Conservation (phyloP, 331 rosid species). For the Quercus lobata region DNA sequence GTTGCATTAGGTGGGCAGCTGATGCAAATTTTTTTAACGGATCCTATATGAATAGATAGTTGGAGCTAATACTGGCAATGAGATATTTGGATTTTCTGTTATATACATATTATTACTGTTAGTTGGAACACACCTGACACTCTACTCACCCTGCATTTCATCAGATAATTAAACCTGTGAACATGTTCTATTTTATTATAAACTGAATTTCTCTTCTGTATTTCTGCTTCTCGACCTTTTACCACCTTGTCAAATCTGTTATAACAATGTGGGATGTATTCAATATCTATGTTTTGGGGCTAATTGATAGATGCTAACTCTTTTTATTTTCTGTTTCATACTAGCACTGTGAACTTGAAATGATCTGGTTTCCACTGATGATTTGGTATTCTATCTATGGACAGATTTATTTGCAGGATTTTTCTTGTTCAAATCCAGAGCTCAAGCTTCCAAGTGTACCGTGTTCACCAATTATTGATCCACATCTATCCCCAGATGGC, state of each 20-base stretch:
- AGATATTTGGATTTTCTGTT: neutral
- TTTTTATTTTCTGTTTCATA: neutral
- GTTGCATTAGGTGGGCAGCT: too few relatives aligned
- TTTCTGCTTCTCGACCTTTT: neutral
- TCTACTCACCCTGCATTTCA: neutral
- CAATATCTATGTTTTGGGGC: neutral
- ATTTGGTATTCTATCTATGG: constrained; percentile 21
- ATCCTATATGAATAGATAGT: too few relatives aligned
- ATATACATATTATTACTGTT: neutral
- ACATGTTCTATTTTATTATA: neutral
- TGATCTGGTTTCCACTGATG: constrained; percentile 15
- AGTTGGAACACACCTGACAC: constrained; percentile 7
- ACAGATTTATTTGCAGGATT: constrained; percentile 84
- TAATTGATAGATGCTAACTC: neutral
- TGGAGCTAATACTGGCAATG: too few relatives aligned
- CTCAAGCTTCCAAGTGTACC: constrained; percentile 65
- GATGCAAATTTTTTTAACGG: too few relatives aligned
- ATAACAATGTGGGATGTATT: neutral
- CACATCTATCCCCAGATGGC: constrained; percentile 91
- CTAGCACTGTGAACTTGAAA: constrained; percentile 14
- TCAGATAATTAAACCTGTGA: neutral
- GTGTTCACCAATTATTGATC: constrained; percentile 78
- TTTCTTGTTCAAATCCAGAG: constrained; percentile 55
- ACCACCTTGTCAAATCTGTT: neutral
- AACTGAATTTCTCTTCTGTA: neutral